These are phyloP conservation scores for Arachnomyces sp. DNA, from an alignment of 2,329 filamentous ascomycete genomes.

Conservation along the genomic window DNA sequence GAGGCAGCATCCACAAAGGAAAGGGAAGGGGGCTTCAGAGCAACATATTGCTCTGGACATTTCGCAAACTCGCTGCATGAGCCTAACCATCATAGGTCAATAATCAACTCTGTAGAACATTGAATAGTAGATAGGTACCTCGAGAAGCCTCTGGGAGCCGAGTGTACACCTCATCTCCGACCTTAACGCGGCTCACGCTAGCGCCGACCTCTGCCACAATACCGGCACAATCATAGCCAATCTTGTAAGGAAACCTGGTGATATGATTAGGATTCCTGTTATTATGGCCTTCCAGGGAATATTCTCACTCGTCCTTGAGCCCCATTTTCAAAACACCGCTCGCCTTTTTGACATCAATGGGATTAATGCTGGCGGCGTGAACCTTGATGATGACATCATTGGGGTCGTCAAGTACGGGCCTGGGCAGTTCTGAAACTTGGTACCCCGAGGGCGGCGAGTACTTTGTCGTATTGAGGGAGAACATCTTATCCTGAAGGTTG, in stretches of 20 bases:
- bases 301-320: slow-evolving; percentile 24
- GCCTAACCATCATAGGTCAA: too few relatives aligned
- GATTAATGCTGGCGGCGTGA: slow-evolving; percentile 40
- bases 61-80: slow-evolving; percentile 32
- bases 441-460: slow-evolving; percentile 17
- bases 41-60: slow-evolving; percentile 26
- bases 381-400: slow-evolving; percentile 33
- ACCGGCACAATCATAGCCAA: slow-evolving; percentile 39
- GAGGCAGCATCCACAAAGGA: slow-evolving; percentile 39
- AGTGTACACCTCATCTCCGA: slow-evolving; percentile 34
- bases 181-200: slow-evolving; percentile 27
- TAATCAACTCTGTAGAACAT: slow-evolving; percentile 1
- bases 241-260: slow-evolving; percentile 35
- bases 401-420: slow-evolving; percentile 10
- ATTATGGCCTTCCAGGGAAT: not conserved
- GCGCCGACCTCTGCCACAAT: slow-evolving; percentile 29
- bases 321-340: slow-evolving; percentile 28
- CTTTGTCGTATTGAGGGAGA: slow-evolving; percentile 14
- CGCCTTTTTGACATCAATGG: slow-evolving; percentile 39
- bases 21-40: slow-evolving; percentile 34
- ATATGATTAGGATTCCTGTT: not conserved
- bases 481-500: too few relatives aligned
- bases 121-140: slow-evolving; percentile 16
- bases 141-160: slow-evolving; percentile 24
- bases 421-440: slow-evolving; percentile 15